Percentiles rank a stretch among this genome's conserved stretches.
These are phyloP conservation scores for Ampelomyces quisqualis DNA, from an alignment of 2,329 filamentous ascomycete genomes.

Conservation along the genomic window DNA sequence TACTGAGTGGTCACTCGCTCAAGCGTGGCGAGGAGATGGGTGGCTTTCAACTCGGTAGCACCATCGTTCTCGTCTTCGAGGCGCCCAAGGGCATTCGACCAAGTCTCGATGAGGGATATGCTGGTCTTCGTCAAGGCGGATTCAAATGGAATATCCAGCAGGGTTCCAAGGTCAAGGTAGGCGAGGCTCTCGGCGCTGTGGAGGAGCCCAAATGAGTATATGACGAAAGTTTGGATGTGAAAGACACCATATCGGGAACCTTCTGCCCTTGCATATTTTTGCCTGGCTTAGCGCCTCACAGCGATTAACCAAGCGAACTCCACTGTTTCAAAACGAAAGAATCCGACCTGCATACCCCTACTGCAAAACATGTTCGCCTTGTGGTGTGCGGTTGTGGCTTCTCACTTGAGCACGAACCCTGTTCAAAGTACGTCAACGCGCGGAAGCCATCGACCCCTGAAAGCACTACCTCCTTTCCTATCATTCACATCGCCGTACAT, in stretches of 20 bases:
- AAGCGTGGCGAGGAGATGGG: conserved; percentile 95
- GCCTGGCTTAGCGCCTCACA: conserved; percentile 1
- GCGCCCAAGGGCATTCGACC: conserved; percentile 67
- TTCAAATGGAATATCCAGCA: conserved; percentile 87
- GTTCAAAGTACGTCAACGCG: neutral
- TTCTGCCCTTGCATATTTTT: conserved; percentile 3
- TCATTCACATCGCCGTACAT: too few relatives aligned
- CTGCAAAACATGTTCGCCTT: neutral
- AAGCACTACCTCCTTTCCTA: neutral
- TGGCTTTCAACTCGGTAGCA: conserved; percentile 93
- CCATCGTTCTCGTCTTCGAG: conserved; percentile 94
- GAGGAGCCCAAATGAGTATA: conserved; percentile 43
- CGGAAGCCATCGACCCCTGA: neutral
- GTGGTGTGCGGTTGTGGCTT: neutral
- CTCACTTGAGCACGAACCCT: conserved; percentile 1
- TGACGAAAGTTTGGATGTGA: neutral
- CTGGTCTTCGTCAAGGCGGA: conserved; percentile 61
- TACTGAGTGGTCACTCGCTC: conserved; percentile 81
- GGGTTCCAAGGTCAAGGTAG: conserved; percentile 86
- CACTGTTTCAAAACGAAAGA: neutral
- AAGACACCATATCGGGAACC: neutral
- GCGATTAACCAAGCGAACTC: conserved; percentile 1
- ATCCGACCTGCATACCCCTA: neutral
- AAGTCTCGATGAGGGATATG: conserved; percentile 58
- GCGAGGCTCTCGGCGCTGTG: conserved; percentile 78